These are phyloP conservation scores for Polyporus arcularius DNA, from an alignment of 768 basidiomycete genomes.

Conservation along the genomic window DNA sequence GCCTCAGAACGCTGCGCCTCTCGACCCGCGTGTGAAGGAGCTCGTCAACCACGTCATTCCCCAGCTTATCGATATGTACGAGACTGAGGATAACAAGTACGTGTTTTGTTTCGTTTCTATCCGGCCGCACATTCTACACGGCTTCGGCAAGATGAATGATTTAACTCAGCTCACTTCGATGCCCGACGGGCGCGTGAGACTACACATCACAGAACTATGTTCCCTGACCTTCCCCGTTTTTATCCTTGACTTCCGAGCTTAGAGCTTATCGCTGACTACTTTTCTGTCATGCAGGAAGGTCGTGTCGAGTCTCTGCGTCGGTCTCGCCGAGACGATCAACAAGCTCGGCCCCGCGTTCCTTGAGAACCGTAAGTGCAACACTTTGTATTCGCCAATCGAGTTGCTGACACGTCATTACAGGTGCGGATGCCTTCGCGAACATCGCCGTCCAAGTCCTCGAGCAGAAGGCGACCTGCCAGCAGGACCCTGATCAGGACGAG, in stretches of 20 bases:
- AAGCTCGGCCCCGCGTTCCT: conserved; percentile 88
- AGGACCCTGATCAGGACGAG: conserved; percentile 92
- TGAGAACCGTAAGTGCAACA: conserved; percentile 61
- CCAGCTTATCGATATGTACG: conserved; percentile 84
- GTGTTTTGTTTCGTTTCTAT: conserved; percentile 17
- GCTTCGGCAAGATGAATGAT: conserved; percentile 36
- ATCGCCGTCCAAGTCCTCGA: conserved; percentile 87
- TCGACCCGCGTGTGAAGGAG: conserved; percentile 73
- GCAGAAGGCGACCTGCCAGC: conserved; percentile 94
- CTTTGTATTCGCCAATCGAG: not conserved
- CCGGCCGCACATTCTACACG: conserved; percentile 34
- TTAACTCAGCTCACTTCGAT: conserved; percentile 77
- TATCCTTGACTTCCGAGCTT: not conserved
- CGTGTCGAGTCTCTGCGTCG: conserved; percentile 83
- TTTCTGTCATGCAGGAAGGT: conserved; percentile 62
- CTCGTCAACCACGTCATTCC: conserved; percentile 75
- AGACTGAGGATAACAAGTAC: conserved; percentile 95
- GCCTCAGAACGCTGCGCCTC: conserved; percentile 38
- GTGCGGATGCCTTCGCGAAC: conserved; percentile 74
- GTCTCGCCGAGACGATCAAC: conserved; percentile 89
- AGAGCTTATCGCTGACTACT: conserved; percentile 22
- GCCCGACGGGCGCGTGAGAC: conserved; percentile 61
- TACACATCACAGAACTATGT: conserved; percentile 35
- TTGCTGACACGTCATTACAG: conserved; percentile 35
- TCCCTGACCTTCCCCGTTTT: conserved; percentile 36